Conservation (phyloP, 208 protist genomes). For the Sergeia podlipaevii region DNA sequence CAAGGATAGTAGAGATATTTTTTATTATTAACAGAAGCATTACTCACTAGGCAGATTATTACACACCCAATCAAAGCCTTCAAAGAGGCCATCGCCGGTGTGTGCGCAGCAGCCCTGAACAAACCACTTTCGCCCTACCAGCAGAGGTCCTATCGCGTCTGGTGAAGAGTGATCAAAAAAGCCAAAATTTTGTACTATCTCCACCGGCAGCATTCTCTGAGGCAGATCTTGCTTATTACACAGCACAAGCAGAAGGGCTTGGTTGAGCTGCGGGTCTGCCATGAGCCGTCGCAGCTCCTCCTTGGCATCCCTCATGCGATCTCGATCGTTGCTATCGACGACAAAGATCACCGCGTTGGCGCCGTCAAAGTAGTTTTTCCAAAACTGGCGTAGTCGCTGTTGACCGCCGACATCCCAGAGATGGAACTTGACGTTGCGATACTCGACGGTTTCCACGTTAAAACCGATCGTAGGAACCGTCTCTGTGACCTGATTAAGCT, state of each 20-base stretch:
- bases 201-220: slow-evolving; percentile 43
- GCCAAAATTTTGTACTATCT: slow-evolving; percentile 57
- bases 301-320: slow-evolving; percentile 70
- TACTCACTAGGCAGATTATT: slow-evolving; percentile 46
- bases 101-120: slow-evolving; percentile 95
- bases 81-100: slow-evolving; percentile 95
- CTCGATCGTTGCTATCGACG: slow-evolving; percentile 91
- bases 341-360: slow-evolving; percentile 94
- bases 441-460: slow-evolving; percentile 97
- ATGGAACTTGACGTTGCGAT: slow-evolving; percentile 97
- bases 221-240: slow-evolving; percentile 96
- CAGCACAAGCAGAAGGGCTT: slow-evolving; percentile 87
- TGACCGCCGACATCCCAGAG: slow-evolving; percentile 98
- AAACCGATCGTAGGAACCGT: slow-evolving; percentile 98
- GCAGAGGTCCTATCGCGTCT: slow-evolving; percentile 21
- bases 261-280: slow-evolving; percentile 69
- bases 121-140: slow-evolving; percentile 84
- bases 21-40: neutral
- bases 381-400: slow-evolving; percentile 93
- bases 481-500: slow-evolving; percentile 94
- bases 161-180: slow-evolving; percentile 26
- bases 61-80: slow-evolving; percentile 97
- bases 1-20: neutral
- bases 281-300: slow-evolving; percentile 81
- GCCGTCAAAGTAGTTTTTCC: slow-evolving; percentile 97